Evolutionary conservation across 805 yeast species (phyloP).

Genomic region (Lipomyces yamadae): DNA sequence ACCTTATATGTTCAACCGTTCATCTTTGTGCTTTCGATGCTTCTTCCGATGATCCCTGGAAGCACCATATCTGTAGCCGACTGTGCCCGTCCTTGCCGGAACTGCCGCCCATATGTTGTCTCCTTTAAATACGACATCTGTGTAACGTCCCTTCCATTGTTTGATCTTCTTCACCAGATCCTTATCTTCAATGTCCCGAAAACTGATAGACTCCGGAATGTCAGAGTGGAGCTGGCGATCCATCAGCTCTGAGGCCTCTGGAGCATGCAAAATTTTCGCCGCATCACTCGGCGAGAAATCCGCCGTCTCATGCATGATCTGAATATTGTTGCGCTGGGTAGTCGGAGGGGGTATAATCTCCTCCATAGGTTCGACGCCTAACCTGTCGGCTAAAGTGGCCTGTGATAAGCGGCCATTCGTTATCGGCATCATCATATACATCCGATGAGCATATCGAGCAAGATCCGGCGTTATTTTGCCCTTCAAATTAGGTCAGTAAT

Average conservation of each 20-base stretch:
- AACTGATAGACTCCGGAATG: background rate
- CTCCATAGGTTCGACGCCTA: constrained; percentile 22
- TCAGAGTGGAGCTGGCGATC: constrained; percentile 43
- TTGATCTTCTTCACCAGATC: constrained; percentile 45
- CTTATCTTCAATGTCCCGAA: constrained; percentile 54
- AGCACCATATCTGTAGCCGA: constrained; percentile 92
- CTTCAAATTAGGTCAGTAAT: constrained; percentile 42
- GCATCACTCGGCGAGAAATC: constrained; percentile 97
- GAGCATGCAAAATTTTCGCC: constrained; percentile 77
- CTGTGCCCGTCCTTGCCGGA: constrained; percentile 76
- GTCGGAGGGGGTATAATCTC: constrained; percentile 47
- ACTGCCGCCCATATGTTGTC: constrained; percentile 74
- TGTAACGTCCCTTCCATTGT: constrained; percentile 29
- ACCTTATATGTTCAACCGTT: constrained; percentile 15
- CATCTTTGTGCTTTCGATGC: constrained; percentile 55
- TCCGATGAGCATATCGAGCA: constrained; percentile 58
- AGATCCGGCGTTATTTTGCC: constrained; percentile 60
- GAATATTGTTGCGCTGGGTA: constrained; percentile 92
- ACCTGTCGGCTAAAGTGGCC: constrained; percentile 7
- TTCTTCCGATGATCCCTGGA: constrained; percentile 85
- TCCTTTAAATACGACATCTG: constrained; percentile 59
- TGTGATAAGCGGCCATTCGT: constrained; percentile 45
- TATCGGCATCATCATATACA: constrained; percentile 84
- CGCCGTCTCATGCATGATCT: constrained; percentile 91
- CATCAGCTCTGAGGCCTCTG: constrained; percentile 84